Evolutionary conservation across 495 filamentous ascomycete genomes (phyloP).

Genomic region (Talaromyces thailandensis): DNA sequence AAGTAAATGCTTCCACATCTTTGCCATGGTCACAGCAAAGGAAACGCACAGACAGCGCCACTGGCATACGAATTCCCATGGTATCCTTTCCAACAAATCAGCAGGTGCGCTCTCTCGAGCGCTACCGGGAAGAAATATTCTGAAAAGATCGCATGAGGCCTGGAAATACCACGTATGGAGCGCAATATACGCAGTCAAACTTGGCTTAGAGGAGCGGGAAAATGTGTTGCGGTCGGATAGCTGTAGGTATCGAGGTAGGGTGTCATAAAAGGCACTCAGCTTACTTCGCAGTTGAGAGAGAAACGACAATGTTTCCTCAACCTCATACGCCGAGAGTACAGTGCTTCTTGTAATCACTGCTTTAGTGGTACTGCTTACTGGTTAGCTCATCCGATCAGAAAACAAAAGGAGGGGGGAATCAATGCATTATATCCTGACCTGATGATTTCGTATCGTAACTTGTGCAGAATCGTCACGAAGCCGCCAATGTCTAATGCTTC

Average conservation of each 20-base stretch:
- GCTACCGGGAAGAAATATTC: background rate
- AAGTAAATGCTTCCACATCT: background rate
- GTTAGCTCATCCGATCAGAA: background rate
- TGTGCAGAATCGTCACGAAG: background rate
- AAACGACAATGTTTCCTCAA: background rate
- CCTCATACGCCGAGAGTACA: background rate
- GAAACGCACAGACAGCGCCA: background rate
- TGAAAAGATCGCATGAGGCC: background rate
- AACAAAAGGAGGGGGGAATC: background rate
- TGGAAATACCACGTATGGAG: background rate
- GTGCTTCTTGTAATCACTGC: background rate
- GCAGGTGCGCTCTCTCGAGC: background rate
- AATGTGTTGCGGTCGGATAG: background rate
- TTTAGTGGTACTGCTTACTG: background rate
- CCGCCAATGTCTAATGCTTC: background rate
- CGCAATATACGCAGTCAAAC: background rate
- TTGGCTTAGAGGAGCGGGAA: background rate
- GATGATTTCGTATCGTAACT: background rate
- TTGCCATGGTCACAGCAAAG: background rate
- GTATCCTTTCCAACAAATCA: background rate
- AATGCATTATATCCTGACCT: background rate
- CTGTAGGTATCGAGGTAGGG: background rate
- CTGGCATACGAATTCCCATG: background rate
- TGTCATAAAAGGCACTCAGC: background rate
- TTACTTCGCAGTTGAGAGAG: background rate